Evolutionary conservation across 305 asterid genomes (phyloP), one percentile per base, ranked within the genome.

Genomic region (Withania somnifera): DNA sequence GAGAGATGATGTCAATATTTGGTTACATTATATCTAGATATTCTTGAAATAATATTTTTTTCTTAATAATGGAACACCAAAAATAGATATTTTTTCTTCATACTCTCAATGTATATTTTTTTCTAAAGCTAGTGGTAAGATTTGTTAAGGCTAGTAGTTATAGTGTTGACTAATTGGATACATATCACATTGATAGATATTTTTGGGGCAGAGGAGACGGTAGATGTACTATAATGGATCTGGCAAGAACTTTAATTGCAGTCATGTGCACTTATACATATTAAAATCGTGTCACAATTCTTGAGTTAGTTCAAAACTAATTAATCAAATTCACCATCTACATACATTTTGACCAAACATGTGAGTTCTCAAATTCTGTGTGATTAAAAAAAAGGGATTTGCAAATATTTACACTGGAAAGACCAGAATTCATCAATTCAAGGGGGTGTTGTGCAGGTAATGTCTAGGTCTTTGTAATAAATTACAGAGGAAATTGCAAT

Each of bases 331-430:
- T 50, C 14, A 75, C 17, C 26, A 15, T 52, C 17, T 75, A 28
- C 42, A 26, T 75, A 75, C 7, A 22, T 75, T 51, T 75, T 75
- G 80, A 75, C 80, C 61, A 75, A 50, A 51, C 80, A 75, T 61
- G 80, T 28, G 80, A 75, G 79, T 75, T 75, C 45, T 71, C 36
- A 28, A 75, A 28, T 75, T 50, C n/a, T 4, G 79, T 50, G 28
- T 75, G 26, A 30, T 50, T 60, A 73, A 28, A 6, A 47, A 17
- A 15, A 28, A 10, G 8, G 8, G 79, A 42, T 42, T 6, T 47
- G 57, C 30, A 24, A 5, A 71, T 45, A 22, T 24, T 40, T 64
- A 32, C 9, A 8, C 75, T 17, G 50, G 4, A 38, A 17, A 64
- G 10, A 64, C 17, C 26, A 64, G 73, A 64, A 32, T 64, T 64